Evolutionary conservation across 2,329 filamentous ascomycete genomes (phyloP).

Genomic region (Fusarium kyushuense): DNA sequence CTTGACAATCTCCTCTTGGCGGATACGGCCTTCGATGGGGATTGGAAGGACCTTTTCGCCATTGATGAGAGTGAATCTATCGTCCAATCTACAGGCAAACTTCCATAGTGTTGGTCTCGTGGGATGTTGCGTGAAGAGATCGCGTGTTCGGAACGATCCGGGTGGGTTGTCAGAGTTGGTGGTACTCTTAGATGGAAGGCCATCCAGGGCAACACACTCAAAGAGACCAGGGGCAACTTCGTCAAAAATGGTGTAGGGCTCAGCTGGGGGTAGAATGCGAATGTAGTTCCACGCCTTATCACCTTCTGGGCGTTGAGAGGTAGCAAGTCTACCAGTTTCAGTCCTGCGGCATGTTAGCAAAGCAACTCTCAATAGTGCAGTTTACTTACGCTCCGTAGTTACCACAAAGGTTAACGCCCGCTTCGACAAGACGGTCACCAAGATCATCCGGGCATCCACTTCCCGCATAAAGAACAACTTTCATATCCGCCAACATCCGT

Average conservation of each 20-base stretch:
- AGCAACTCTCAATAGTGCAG: accelerated
- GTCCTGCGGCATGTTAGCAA: constrained; percentile 31
- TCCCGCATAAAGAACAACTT: constrained; percentile 69
- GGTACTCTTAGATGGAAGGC: constrained; percentile 53
- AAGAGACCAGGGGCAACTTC: constrained; percentile 50
- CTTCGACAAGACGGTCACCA: constrained; percentile 64
- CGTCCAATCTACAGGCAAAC: constrained; percentile 59
- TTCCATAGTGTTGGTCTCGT: constrained; percentile 59
- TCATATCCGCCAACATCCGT: constrained; percentile 57
- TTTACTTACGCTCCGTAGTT: constrained; percentile 67
- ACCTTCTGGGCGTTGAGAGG: constrained; percentile 41
- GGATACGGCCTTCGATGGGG: constrained; percentile 64
- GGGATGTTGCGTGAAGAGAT: constrained; percentile 59
- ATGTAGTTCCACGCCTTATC: constrained; percentile 51
- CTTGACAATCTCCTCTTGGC: constrained; percentile 63
- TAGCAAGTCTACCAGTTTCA: constrained; percentile 48
- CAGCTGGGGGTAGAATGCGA: constrained; percentile 48
- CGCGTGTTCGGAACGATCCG: constrained; percentile 58
- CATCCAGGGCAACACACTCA: constrained; percentile 54
- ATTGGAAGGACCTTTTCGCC: constrained; percentile 63
- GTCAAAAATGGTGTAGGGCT: constrained; percentile 46
- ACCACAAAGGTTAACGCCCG: constrained; percentile 66
- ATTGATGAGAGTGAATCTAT: constrained; percentile 60
- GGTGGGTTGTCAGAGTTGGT: constrained; percentile 57
- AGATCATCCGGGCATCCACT: constrained; percentile 70